Base-by-base conservation (phyloP, 1,284 basidiomycete species). In the Ceratorhiza oryzae-sativae region DNA sequence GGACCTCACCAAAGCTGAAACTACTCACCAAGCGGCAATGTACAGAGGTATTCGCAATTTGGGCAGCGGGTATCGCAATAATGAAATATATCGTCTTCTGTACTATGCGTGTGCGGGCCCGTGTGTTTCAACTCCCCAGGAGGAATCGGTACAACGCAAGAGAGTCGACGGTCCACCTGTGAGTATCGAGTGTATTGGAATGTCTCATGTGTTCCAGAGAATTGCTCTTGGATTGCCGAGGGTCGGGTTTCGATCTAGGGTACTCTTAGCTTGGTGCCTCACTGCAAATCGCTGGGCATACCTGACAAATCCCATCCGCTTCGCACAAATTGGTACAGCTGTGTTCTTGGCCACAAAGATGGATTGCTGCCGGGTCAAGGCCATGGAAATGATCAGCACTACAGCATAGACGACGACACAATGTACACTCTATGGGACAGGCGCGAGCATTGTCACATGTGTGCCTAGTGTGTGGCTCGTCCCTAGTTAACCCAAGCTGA, bases 241-340 rank as follows among this genome's bases (percentile, higher is more conserved):
- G 87, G 88, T 0, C 83, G 80, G 0, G 84, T 86, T 42, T 86
- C 86, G 4, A 89, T 87, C 71, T 87, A 71, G 87, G 88, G 87
- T 6, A 34, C 13, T 27, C 18, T 39, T 15, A 27, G 32, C 1
- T 42, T 25, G 8, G 18, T 10, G 27, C n/a, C 4, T 13, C 41
- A 8, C 18, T 23, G n/a, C 13, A 12, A 53, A 23, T 30, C 34
- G 5, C 41, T 39, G 34, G n/a, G 46, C 65, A 1, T 9, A 70
- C 65, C 30, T 32, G 65, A n/a, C 65, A 70, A 39, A 70, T 48
- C n/a, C 65, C 87, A 0, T 76, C 74, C 0, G 83, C 79, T 45
- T 79, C 74, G 74, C 88, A 88, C 1, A 78, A 46, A 0, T 79
- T 77, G 8, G 75, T 72, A 76, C 88, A 70, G 20, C 27, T 32